These are phyloP conservation scores for Geoglossum glabrum DNA, from an alignment of 495 filamentous ascomycete genomes.

Conservation along the genomic window DNA sequence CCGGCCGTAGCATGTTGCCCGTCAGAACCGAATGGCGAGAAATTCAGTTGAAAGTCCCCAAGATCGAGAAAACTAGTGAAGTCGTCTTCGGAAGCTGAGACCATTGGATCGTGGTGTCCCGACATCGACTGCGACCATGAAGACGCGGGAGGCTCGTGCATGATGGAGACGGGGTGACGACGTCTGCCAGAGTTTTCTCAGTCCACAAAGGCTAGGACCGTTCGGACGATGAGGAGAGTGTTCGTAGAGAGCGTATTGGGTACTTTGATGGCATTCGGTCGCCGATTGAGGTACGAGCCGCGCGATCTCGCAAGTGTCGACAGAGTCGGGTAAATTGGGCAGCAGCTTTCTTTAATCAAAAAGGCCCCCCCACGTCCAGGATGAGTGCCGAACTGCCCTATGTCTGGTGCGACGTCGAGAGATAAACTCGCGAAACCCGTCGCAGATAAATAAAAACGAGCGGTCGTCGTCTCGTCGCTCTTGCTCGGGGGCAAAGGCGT, in stretches of 20 bases:
- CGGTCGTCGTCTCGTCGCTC: not conserved
- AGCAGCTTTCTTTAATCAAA: not conserved
- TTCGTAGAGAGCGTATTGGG: not conserved
- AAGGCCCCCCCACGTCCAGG: not conserved
- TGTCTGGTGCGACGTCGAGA: not conserved
- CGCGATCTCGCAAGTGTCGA: not conserved
- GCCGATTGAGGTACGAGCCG: not conserved
- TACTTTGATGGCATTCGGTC: not conserved
- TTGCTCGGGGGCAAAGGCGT: not conserved
- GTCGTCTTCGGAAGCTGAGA: conserved; percentile 10
- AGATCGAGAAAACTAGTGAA: conserved; percentile 14
- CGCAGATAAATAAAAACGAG: not conserved
- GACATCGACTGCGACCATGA: conserved; percentile 2
- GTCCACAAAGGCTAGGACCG: not conserved
- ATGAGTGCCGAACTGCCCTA: not conserved
- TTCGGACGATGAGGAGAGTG: not conserved
- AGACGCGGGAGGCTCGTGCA: not conserved
- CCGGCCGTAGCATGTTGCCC: conserved; percentile 5
- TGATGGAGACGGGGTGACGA: not conserved
- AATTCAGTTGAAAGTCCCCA: conserved; percentile 14
- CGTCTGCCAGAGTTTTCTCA: not conserved
- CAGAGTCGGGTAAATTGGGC: not conserved
- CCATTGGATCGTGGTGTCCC: conserved; percentile 9
- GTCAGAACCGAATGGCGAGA: conserved; percentile 11
- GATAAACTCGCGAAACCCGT: not conserved